phyloP scores from a whole-genome alignment of 2,329 filamentous ascomycete species.

The Pseudopithomyces maydicus region DNA sequence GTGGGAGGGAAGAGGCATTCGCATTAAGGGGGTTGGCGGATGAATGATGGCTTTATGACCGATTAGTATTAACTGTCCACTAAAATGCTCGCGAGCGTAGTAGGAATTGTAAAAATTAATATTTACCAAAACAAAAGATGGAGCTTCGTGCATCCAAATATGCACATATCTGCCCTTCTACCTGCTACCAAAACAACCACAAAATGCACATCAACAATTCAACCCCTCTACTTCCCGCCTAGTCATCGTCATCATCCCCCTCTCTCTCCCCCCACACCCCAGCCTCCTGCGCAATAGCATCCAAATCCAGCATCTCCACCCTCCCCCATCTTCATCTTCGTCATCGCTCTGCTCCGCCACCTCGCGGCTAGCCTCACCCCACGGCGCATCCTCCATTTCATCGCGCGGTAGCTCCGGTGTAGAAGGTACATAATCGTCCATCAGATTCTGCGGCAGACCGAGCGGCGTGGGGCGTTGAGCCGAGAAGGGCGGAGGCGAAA shows the following conservation, averaged over 20 bases:
- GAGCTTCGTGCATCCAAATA: too few species aligned
- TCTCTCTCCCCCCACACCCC: conserved; percentile 43
- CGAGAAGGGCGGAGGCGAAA: conserved; percentile 28
- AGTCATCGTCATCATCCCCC: conserved; percentile 2
- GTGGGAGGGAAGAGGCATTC: neutral
- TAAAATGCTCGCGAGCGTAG: too few species aligned
- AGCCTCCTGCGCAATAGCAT: conserved; percentile 41
- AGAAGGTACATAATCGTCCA: conserved; percentile 42
- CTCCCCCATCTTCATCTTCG: conserved; percentile 21
- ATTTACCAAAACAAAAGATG: too few species aligned
- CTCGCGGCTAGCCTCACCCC: conserved; percentile 37
- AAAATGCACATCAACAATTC: too few species aligned
- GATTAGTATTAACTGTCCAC: too few species aligned
- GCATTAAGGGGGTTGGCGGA: neutral
- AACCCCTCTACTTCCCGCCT: too few species aligned
- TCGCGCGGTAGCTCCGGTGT: conserved; percentile 23
- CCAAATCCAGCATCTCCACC: conserved; percentile 35
- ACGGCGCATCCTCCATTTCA: conserved; percentile 37
- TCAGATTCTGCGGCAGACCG: conserved; percentile 38
- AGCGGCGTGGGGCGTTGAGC: conserved; percentile 18
- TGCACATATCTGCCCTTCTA: too few species aligned
- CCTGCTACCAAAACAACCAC: too few species aligned
- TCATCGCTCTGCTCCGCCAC: conserved; percentile 25
- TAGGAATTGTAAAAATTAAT: too few species aligned
- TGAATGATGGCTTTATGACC: too few species aligned